Evolutionary conservation across 768 basidiomycete species (phyloP), one percentile per base, ranked within the genome.

Genomic region (Dacryopinax primogenitus): DNA sequence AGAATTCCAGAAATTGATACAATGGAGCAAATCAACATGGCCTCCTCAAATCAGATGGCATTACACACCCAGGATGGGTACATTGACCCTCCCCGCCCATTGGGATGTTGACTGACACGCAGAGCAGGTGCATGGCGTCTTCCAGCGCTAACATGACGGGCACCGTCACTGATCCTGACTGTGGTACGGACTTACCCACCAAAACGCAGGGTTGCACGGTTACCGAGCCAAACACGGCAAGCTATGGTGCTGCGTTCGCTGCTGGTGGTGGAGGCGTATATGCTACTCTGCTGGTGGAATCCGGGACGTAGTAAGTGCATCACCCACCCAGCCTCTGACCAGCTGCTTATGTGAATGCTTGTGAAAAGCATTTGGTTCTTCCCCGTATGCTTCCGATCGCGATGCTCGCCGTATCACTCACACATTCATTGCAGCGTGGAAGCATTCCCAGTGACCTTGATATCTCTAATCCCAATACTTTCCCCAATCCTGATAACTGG

Each of bases 221-320:
- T 26, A 75, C 77, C 18, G 83, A 86, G 68, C 80, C 83, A 0
- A 79, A 77, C 32, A 70, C 80, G 0, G 74, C 75, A 1, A 85
- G 83, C 16, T 90, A 85, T 67, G 88, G 88, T 16, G 77, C 79
- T 13, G 83, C 76, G 1, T 91, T 92, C 70, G 85, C 85, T 0
- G 73, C 75, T 1, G 80, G 78, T 1, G 82, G 83, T 9, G 90
- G 90, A 33, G 90, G 90, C 13, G 80, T 88, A 9, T 91, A 81
- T 67, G 84, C 88, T 23, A 87, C 88, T 0, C 87, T 90, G 72
- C 84, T 85, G 66, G 85, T 86, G 0, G 73, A 78, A 28, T 77
- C 74, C 37, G 87, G 85, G 11, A 83, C 89, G 33, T 84, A 82
- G 85, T 86, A 70, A 68, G 83, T 76, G 7, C 6, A 44, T 37